A percentile compares a stretch with the other conserved stretches of the same genome.
Conservation (phyloP, 352 stramenopile species). For the Chrysophaeum taylorii region DNA sequence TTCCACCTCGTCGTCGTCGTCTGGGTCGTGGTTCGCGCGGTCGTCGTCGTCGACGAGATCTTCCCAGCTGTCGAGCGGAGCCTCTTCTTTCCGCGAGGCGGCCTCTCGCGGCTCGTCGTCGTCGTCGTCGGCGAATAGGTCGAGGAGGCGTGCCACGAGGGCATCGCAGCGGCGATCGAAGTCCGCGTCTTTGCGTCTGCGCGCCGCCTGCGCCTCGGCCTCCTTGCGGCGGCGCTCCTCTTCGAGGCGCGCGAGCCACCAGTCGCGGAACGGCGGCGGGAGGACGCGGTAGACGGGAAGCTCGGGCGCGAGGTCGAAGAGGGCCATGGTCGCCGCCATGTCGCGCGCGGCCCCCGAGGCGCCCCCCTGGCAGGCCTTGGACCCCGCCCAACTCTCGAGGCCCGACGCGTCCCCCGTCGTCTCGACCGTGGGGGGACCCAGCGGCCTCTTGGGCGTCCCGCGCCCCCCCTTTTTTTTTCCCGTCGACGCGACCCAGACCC, state of each 20-base stretch:
- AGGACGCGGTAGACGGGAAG: constrained; percentile 74
- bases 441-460: constrained; percentile 40
- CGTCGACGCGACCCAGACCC: constrained; percentile 9
- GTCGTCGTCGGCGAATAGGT: background rate
- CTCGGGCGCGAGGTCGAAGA: constrained; percentile 69
- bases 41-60: background rate
- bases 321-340: constrained; percentile 55
- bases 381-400: background rate
- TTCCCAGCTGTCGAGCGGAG: background rate
- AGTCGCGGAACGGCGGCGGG: constrained; percentile 62
- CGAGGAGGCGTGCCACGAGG: background rate
- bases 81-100: background rate
- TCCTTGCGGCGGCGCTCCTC: constrained; percentile 23
- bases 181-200: too few relatives aligned
- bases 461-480: constrained; percentile 33
- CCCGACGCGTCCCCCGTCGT: constrained; percentile 45
- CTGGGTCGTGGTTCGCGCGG: background rate
- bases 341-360: constrained; percentile 52
- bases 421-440: background rate
- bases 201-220: background rate
- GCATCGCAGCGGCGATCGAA: background rate
- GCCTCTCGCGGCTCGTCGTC: background rate
- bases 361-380: background rate
- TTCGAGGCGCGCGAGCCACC: constrained; percentile 58
- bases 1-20: background rate